These are phyloP conservation scores for Haberlea rhodopensis DNA, from an alignment of 257 asterid genomes.

Conservation along the genomic window DNA sequence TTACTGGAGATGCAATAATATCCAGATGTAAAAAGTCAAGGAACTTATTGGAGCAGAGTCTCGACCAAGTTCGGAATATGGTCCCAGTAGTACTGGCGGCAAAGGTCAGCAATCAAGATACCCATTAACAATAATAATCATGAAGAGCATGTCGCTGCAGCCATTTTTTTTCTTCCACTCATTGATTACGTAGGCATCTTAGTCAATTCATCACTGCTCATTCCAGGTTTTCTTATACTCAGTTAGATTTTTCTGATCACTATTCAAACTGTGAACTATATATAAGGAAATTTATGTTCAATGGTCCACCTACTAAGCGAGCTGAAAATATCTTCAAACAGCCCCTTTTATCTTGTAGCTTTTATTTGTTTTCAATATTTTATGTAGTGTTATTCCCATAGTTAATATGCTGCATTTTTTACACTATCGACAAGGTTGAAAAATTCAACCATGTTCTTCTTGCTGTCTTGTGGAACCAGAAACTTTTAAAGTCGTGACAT, in stretches of 20 bases:
- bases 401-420: neutral
- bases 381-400: neutral
- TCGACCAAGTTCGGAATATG: constrained; percentile 58
- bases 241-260: too few species aligned
- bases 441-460: neutral
- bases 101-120: constrained; percentile 46
- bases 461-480: neutral
- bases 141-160: too few species aligned
- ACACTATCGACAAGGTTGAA: neutral
- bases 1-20: constrained; percentile 73
- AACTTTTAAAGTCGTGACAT: constrained; percentile 11
- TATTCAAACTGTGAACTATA: neutral
- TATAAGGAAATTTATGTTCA: too few species aligned
- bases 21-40: constrained; percentile 67
- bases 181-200: neutral
- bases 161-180: neutral
- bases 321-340: neutral
- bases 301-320: too few species aligned
- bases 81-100: constrained; percentile 75
- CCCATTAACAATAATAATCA: constrained; percentile 1
- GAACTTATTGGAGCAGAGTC: constrained; percentile 62
- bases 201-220: neutral
- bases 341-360: neutral
- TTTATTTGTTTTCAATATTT: neutral
- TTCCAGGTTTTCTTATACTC: neutral